A percentile compares a stretch with the other conserved stretches of the same genome.
Evolutionary conservation across 2,329 filamentous ascomycete species (phyloP).

Genomic region (Colletotrichum trifolii): DNA sequence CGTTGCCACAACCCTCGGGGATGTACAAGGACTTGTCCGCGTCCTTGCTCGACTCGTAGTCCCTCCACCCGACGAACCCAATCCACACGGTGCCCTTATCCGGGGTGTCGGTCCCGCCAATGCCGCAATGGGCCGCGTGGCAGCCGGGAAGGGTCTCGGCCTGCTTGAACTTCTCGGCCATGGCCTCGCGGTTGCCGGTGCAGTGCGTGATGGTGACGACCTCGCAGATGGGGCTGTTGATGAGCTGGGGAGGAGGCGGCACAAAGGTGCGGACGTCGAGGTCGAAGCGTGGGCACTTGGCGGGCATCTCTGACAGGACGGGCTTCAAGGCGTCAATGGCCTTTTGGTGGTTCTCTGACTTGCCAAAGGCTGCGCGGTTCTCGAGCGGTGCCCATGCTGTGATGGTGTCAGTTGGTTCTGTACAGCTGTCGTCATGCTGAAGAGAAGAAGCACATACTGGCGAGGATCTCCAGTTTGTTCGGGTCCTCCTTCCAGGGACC

Average conservation of each 20-base stretch:
- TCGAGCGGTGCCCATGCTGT: conserved; percentile 22
- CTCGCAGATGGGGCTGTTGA: conserved; percentile 33
- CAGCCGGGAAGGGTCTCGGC: conserved; percentile 16
- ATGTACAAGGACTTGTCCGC: conserved; percentile 23
- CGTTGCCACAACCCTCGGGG: conserved; percentile 5
- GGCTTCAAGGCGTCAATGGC: conserved; percentile 27
- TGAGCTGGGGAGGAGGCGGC: conserved; percentile 26
- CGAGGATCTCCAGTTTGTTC: conserved; percentile 24
- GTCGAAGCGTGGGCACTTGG: conserved; percentile 26
- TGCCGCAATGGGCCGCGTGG: conserved; percentile 17
- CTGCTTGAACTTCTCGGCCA: conserved; percentile 19
- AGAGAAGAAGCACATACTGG: conserved; percentile 3
- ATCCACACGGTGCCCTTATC: conserved; percentile 28
- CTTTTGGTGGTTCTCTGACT: conserved; percentile 20
- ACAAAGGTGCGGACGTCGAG: conserved; percentile 11
- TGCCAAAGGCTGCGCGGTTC: conserved; percentile 22
- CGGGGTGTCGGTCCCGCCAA: conserved; percentile 9
- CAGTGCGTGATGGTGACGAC: conserved; percentile 20
- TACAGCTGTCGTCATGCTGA: not conserved
- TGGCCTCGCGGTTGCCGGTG: conserved; percentile 14
- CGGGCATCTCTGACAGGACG: conserved; percentile 2
- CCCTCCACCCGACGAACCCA: conserved; percentile 23
- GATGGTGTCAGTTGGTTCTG: not conserved
- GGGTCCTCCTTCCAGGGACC: conserved; percentile 29
- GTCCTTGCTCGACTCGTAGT: conserved; percentile 28